Base-by-base conservation (phyloP, 2,329 filamentous ascomycete species). In the Domatiomyces catenatus region DNA sequence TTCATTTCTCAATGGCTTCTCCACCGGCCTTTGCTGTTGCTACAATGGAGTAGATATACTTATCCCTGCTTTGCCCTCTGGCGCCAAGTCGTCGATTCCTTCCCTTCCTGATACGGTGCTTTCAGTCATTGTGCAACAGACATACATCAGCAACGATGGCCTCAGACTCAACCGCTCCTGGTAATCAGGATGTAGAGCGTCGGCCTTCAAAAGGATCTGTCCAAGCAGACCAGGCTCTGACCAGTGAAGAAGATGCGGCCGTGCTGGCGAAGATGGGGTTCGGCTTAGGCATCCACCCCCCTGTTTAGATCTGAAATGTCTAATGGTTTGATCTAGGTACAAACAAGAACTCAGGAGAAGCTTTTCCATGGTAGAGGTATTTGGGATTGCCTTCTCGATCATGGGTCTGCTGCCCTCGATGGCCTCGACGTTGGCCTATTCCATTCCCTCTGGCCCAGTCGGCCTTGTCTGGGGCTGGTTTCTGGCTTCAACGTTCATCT, bases 401-500 rank as follows among this genome's bases (percentile, higher is more conserved):
- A 80, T 81, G 75, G 76, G 77, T 1, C 61, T 81, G 5, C 64
- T 80, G 1, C 76, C 77, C 0, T 80, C 76, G 3, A 80, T 80
- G 54, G 76, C 77, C 5, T 75, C 74, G 26, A 80, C 77, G 0
- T 63, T 80, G 10, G 61, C 75, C 0, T 80, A 79, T 56, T 78
- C 75, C 3, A 67, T 81, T 42, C 75, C 77, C 1, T 73, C 76
- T 5, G 77, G 77, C 0, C 76, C 76, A 1, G 75, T 71, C 2
- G 77, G 77, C 3, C 76, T 80, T 71, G 75, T 80, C 49, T 80
- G 77, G 76, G 69, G 70, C 22, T 80, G 76, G 77, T 74, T 80
- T 53, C 61, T 73, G n/a, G 76, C 76, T 8, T 75, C 72, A 50
- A 67, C 65, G 20, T 75, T 76, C 56, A 79, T 80, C 53, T 76